These are phyloP conservation scores for Ilex paraguariensis DNA, from an alignment of 305 asterid species.

Conservation along the genomic window DNA sequence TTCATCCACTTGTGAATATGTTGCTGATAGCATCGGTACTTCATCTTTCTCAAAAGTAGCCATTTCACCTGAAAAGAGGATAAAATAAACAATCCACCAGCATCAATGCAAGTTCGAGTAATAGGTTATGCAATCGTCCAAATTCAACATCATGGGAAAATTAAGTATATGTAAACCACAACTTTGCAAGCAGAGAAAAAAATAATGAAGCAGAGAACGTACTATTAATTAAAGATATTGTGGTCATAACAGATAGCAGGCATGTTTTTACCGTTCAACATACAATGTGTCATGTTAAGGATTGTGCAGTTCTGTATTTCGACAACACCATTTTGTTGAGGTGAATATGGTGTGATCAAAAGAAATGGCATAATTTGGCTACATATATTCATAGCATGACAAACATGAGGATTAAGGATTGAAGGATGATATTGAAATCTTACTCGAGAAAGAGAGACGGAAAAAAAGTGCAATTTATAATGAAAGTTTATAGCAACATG, in stretches of 20 bases:
- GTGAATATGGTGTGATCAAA: too few relatives aligned
- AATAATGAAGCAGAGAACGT: neutral
- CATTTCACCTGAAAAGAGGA: constrained; percentile 31
- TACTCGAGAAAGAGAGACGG: too few relatives aligned
- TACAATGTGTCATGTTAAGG: too few relatives aligned
- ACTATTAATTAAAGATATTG: neutral
- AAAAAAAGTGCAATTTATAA: too few relatives aligned
- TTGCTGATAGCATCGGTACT: constrained; percentile 52
- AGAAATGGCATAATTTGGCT: too few relatives aligned
- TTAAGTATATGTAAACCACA: neutral
- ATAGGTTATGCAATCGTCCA: neutral
- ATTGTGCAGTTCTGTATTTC: too few relatives aligned
- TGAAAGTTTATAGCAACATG: too few relatives aligned
- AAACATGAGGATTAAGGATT: too few relatives aligned
- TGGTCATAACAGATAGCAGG: neutral
- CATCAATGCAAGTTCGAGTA: neutral
- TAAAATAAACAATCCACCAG: neutral
- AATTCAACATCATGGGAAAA: neutral
- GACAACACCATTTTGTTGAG: too few relatives aligned
- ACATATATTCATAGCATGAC: too few relatives aligned
- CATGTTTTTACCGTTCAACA: too few relatives aligned
- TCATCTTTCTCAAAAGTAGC: constrained; percentile 57
- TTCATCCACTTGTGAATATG: constrained; percentile 40
- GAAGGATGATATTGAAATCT: too few relatives aligned
- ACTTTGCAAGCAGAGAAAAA: neutral